Evolutionary conservation across 768 basidiomycete genomes (phyloP), one percentile per base, ranked within the genome.

Genomic region (Melanogaster broomeanus): DNA sequence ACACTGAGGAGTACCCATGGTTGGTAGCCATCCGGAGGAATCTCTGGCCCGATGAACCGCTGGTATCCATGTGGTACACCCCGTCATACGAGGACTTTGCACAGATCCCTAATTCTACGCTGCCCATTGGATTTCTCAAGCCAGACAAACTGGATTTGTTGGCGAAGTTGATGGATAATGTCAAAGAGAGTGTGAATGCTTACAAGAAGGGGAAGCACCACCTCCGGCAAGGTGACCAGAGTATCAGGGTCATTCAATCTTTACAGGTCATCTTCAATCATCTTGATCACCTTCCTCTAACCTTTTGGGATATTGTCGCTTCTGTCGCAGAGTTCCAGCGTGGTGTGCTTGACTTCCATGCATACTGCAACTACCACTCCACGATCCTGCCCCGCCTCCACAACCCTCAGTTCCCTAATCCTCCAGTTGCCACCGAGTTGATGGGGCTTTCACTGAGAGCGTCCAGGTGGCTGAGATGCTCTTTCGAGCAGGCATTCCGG

Each of bases 401-500:
- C 0, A 28, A 37, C 3, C 27, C 27, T 4, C 7, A 6, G 4
- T 28, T 28, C 27, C 27, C 27, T n/a, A 28, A 1, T 28, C 10
- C 27, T 10, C 24, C 30, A 3, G 18, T 47, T 25, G 0, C 27
- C 34, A 30, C 19, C 5, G 15, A 19, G 18, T 42, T 28, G 45
- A 46, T 46, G 45, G 45, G 45, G 30, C 30, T 47, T n/a, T 47
- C 45, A 47, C 45, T 4, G 2, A 47, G 12, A 22, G 37, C 22
- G 18, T 21, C 4, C 12, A 24, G 42, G n/a, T 47, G 0, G 6
- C 35, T 8, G 30, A 25, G 34, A 22, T 18, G 21, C 24, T 28
- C 10, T 28, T 28, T 10, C 27, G 10, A 1, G 4, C 27, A 8
- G 27, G 27, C 27, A 10, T 28, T 41, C 45, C 45, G 21, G 45